These are phyloP conservation scores for Hordeum vulgare DNA, from an alignment of 176 grass and related monocot genomes.

Conservation along the genomic window DNA sequence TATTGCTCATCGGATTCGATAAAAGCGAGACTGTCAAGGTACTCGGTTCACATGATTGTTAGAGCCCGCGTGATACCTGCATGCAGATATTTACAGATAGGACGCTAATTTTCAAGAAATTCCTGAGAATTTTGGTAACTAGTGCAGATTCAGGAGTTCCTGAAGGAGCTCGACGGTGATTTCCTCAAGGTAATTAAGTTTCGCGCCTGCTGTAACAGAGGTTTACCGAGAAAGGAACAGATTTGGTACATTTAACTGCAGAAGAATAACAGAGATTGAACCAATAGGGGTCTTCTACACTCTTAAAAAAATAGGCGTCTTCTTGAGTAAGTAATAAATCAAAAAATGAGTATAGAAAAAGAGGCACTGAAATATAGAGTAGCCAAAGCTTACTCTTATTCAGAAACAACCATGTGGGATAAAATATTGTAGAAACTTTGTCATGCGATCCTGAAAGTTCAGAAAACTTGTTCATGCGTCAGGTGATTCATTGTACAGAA, in stretches of 20 bases:
- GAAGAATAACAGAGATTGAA: background rate
- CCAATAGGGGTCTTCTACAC: background rate
- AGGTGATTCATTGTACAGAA: conserved; percentile 93
- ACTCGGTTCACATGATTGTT: background rate
- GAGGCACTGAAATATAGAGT: background rate
- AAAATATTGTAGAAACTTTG: background rate
- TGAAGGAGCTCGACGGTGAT: conserved; percentile 81
- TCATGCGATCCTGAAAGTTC: background rate
- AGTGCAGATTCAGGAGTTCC: conserved; percentile 65
- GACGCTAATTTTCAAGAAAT: background rate
- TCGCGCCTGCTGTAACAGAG: background rate
- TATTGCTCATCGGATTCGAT: conserved; percentile 79
- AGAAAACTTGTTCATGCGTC: conserved; percentile 2
- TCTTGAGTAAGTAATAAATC: background rate
- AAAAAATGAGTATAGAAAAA: background rate
- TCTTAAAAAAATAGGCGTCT: background rate
- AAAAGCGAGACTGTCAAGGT: conserved; percentile 72
- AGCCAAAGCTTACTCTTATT: background rate
- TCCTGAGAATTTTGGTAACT: background rate
- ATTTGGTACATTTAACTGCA: background rate
- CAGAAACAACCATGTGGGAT: background rate
- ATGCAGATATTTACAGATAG: background rate
- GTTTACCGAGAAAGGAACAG: background rate
- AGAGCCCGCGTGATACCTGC: background rate
- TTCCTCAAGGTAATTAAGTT: conserved; percentile 76